Percentiles rank a stretch among this genome's conserved stretches.
Evolutionary conservation across 768 basidiomycete genomes (phyloP).

Genomic region (Boletus sp.): DNA sequence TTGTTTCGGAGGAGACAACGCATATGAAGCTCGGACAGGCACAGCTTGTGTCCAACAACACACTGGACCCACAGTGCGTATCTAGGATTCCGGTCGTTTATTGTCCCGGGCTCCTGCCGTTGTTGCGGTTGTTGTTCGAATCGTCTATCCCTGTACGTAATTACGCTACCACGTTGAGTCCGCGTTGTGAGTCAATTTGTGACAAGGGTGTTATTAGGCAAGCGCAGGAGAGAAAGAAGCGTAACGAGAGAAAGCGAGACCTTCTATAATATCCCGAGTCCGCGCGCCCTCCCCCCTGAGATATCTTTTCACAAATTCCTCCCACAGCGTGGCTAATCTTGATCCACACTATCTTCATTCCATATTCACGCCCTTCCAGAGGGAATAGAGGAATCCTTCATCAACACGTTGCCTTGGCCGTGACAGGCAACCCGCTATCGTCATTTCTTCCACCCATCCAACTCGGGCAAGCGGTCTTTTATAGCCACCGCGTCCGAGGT

Average conservation of each 20-base stretch:
- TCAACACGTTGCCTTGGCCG: constrained; percentile 36
- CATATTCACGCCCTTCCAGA: constrained; percentile 28
- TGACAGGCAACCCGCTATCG: constrained; percentile 32
- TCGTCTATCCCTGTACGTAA: constrained; percentile 23
- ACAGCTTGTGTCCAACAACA: neutral
- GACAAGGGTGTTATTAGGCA: constrained; percentile 2
- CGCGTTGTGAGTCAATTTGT: constrained; percentile 6
- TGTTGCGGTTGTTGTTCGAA: constrained; percentile 8
- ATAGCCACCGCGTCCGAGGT: constrained; percentile 34
- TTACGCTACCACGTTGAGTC: constrained; percentile 24
- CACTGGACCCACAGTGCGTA: constrained; percentile 16
- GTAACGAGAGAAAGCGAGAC: neutral
- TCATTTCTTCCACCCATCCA: constrained; percentile 27
- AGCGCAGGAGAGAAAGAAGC: neutral
- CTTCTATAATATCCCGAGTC: constrained; percentile 16
- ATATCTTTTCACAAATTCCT: constrained; percentile 9
- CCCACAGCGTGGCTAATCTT: constrained; percentile 27
- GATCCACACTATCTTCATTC: constrained; percentile 31
- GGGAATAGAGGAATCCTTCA: constrained; percentile 18
- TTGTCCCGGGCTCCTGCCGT: constrained; percentile 10
- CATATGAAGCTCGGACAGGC: constrained; percentile 1
- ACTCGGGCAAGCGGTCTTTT: constrained; percentile 31
- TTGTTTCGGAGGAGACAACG: constrained; percentile 11
- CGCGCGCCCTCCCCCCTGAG: constrained; percentile 17
- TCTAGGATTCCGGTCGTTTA: constrained; percentile 3